Evolutionary conservation across 192 early-diverging fungal genomes (phyloP).

Genomic region (Coemansia sp.): DNA sequence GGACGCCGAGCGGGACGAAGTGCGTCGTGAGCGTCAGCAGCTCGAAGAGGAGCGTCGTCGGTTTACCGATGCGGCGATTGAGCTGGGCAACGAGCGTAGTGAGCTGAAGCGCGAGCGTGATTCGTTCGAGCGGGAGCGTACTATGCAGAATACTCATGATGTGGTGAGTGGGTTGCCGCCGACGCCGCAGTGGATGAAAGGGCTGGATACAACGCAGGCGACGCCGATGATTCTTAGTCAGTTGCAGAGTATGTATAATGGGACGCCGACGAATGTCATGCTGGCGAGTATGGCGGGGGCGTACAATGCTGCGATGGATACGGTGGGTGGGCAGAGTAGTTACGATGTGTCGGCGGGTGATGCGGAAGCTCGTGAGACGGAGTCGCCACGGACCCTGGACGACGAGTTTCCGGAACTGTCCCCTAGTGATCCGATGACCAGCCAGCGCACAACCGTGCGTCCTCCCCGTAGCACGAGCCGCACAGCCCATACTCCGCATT

Average conservation of each 20-base stretch:
- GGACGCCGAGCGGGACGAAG: constrained; percentile 46
- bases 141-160: constrained; percentile 13
- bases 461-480: not conserved
- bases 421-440: not conserved
- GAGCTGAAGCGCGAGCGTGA: constrained; percentile 44
- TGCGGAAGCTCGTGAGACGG: not conserved
- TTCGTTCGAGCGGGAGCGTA: constrained; percentile 20
- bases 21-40: constrained; percentile 55
- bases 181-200: constrained; percentile 53
- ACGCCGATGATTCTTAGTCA: constrained; percentile 42
- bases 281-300: constrained; percentile 34
- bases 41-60: constrained; percentile 63
- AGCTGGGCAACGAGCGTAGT: constrained; percentile 67
- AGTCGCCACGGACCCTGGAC: constrained; percentile 7
- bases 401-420: constrained; percentile 28
- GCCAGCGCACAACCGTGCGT: constrained; percentile 4
- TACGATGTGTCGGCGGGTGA: not conserved
- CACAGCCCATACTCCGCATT: no score
- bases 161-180: constrained; percentile 35
- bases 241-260: constrained; percentile 25
- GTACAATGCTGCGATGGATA: constrained; percentile 17
- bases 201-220: constrained; percentile 25
- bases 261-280: constrained; percentile 40
- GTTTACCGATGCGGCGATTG: constrained; percentile 71
- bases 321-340: not conserved